Base-by-base conservation (phyloP, 495 filamentous ascomycete species). In the Letharia columbiana region DNA sequence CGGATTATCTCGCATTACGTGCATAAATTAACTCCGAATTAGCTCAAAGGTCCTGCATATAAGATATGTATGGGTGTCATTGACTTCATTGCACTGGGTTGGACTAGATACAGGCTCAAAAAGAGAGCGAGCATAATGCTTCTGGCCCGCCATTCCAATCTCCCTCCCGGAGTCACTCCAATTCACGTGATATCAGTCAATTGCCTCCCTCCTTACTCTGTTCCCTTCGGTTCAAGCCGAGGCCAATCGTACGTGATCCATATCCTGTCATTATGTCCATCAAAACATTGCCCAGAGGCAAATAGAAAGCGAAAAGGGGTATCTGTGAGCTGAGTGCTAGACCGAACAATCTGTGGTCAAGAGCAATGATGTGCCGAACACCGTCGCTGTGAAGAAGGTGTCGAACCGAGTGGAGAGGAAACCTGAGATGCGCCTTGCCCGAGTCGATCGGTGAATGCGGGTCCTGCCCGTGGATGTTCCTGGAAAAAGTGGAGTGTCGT, bases 291-390 rank as follows among this genome's bases (percentile, higher is more conserved):
- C 40, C 54, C 13, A 37, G 23, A 44, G 8, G 41, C 57, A 45
- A 45, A 39, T 47, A n/a, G 40, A 52, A 44, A 45, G 42, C 42
- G 45, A 42, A 66, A 17, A 66, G 44, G 57, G 64, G 64, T 66
- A 66, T 66, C 64, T 66, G 54, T 65, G 64, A 66, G 64, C 35
- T 49, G 64, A 61, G 64, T 61, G 64, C 54, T 52, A 20, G 54
- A 31, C 64, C 41, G 57, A 35, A 37, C 57, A 66, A 66, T 61
- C 45, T 66, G 57, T 61, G 64, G 42, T 54, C 64, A 17, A 33
- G 45, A 28, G 37, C 49, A 31, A 52, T 61, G 20, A 59, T 33
- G 41, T 37, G 35, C 18, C 41, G 12, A 65, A 66, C 64, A 54
- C 64, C 64, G 37, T 40, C 28, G 57, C n/a, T 35, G 49, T 66